Conservation (phyloP, 169 alveolate species). For the Plasmodium falciparum region DNA sequence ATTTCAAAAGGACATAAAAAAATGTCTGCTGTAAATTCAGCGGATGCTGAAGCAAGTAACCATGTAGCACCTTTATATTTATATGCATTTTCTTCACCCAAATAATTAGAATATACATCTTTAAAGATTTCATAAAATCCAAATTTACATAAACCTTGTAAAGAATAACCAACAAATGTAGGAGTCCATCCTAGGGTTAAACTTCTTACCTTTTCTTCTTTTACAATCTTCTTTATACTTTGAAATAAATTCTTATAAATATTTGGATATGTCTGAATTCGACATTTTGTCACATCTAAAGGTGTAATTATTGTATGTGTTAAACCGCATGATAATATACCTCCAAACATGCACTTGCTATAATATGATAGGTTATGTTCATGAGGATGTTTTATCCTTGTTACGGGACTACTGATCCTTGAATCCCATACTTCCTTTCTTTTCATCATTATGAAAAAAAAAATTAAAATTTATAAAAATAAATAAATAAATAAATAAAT, state of each 20-base stretch:
- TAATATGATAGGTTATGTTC: constrained; percentile 89
- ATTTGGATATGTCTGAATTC: constrained; percentile 95
- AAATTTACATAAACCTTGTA: constrained; percentile 98
- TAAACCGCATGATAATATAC: constrained; percentile 96
- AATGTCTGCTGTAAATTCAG: constrained; percentile 98
- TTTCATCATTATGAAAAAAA: constrained; percentile 19
- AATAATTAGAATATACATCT: constrained; percentile 91
- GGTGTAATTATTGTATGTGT: constrained; percentile 97
- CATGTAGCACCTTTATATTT: constrained; percentile 93
- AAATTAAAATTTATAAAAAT: too few relatives aligned
- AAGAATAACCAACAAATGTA: constrained; percentile 97
- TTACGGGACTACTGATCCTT: constrained; percentile 78
- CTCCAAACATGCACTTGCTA: constrained; percentile 97
- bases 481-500: background rate
- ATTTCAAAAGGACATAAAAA: constrained; percentile 98
- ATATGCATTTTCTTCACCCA: constrained; percentile 91
- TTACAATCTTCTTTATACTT: constrained; percentile 84
- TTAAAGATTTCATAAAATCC: constrained; percentile 98
- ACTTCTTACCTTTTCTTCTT: constrained; percentile 93
- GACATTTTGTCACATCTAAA: constrained; percentile 97
- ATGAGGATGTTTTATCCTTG: constrained; percentile 81
- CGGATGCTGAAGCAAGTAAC: constrained; percentile 98
- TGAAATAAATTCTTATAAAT: constrained; percentile 88
- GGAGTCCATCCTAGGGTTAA: constrained; percentile 97
- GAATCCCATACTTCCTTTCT: constrained; percentile 79